Conservation (phyloP, 306 rosid species). For the Begonia fuchsioides region DNA sequence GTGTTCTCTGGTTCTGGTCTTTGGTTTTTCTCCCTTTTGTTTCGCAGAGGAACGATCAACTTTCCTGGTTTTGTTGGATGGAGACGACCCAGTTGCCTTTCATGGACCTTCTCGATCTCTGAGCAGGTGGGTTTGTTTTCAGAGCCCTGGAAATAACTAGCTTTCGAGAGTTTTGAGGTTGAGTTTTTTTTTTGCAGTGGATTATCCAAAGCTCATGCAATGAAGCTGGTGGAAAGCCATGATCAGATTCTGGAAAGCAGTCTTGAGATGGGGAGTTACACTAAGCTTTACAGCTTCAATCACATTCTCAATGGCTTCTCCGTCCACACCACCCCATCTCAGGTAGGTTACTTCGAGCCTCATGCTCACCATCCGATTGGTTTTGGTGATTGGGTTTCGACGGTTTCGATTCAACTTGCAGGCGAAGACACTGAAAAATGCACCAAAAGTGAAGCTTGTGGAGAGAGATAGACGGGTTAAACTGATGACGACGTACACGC, state of each 20-base stretch:
- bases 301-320: constrained; percentile 66
- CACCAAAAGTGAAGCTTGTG: constrained; percentile 19
- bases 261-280: constrained; percentile 51
- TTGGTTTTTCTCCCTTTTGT: constrained; percentile 5
- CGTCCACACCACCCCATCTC: constrained; percentile 62
- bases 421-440: constrained; percentile 21
- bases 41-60: constrained; percentile 36
- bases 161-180: neutral
- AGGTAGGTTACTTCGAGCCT: constrained; percentile 20
- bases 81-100: constrained; percentile 30
- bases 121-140: neutral
- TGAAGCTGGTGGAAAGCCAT: constrained; percentile 36
- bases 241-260: constrained; percentile 37
- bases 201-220: constrained; percentile 27
- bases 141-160: neutral
- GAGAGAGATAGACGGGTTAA: constrained; percentile 43
- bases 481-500: constrained; percentile 39
- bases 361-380: neutral
- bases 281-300: constrained; percentile 55
- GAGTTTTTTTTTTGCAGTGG: constrained; percentile 13
- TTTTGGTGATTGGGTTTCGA: no score
- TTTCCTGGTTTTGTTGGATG: constrained; percentile 59
- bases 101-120: constrained; percentile 9
- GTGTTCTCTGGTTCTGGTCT: no score
- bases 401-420: constrained; percentile 1